Percentiles rank a stretch among this genome's conserved stretches.
Evolutionary conservation across 139 green algal species (phyloP).

Genomic region (Haematococcus lacustris): DNA sequence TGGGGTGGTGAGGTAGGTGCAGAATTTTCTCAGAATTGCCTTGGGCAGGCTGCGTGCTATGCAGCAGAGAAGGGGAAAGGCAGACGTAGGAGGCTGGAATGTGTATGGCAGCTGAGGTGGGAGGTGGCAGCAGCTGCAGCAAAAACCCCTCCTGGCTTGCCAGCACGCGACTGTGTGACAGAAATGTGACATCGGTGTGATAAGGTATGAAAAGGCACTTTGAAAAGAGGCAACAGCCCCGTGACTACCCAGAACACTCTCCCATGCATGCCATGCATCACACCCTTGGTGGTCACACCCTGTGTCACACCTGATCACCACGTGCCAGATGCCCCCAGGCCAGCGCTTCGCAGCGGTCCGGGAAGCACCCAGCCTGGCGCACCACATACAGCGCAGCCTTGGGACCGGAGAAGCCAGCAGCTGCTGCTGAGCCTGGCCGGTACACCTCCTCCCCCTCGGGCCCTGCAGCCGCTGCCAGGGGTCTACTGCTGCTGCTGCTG

Average conservation of each 20-base stretch:
- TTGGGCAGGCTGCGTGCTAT: no score
- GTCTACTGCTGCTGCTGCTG: not conserved
- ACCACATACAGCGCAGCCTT: slow-evolving; percentile 9
- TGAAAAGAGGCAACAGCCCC: not conserved
- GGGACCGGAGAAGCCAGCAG: slow-evolving; percentile 17
- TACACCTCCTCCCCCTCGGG: slow-evolving; percentile 42
- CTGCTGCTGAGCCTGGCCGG: slow-evolving; percentile 27
- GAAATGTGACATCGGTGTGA: not conserved
- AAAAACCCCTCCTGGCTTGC: not conserved
- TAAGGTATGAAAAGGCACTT: not conserved
- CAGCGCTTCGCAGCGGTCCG: slow-evolving; percentile 63
- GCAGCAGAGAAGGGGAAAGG: no score
- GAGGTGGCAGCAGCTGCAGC: not conserved
- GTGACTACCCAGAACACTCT: not conserved
- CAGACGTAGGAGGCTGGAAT: no score
- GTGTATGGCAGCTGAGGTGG: no score
- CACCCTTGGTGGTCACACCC: not conserved
- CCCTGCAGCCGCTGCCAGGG: slow-evolving; percentile 39
- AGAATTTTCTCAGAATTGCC: no score
- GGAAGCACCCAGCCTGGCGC: slow-evolving; percentile 59
- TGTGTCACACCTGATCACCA: slow-evolving; percentile 30
- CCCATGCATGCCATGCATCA: not conserved
- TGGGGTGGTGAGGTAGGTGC: no score
- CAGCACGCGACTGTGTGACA: not conserved
- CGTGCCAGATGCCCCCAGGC: slow-evolving; percentile 43